These are phyloP conservation scores for Mimosa pudica DNA, from an alignment of 306 rosid genomes.

Conservation along the genomic window DNA sequence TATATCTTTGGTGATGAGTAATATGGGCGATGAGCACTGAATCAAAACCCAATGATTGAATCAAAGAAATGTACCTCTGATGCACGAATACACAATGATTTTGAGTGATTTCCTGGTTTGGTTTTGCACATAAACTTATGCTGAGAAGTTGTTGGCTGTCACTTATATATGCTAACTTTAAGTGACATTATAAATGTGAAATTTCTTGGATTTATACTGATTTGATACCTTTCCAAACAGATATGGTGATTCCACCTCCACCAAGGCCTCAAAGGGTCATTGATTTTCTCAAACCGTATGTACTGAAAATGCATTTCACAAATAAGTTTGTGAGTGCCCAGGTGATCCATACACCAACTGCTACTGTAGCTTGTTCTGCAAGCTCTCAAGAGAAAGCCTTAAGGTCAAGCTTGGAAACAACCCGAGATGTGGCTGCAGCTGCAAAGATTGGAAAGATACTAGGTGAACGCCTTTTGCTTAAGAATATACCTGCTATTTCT, in stretches of 20 bases:
- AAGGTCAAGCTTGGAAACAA: slow-evolving; percentile 61
- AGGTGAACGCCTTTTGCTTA: slow-evolving; percentile 46
- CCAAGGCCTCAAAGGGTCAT: slow-evolving; percentile 60
- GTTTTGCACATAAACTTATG: no score
- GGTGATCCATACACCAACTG: slow-evolving; percentile 81
- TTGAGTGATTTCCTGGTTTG: no score
- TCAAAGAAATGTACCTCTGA: slow-evolving; percentile 61
- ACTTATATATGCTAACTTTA: neutral
- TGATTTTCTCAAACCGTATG: slow-evolving; percentile 77
- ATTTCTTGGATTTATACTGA: neutral
- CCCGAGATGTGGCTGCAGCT: slow-evolving; percentile 85
- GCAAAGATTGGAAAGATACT: slow-evolving; percentile 80
- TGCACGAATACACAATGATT: slow-evolving; percentile 64
- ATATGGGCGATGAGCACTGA: no score
- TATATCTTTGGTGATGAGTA: no score
- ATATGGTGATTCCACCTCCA: slow-evolving; percentile 87
- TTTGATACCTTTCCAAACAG: slow-evolving; percentile 37
- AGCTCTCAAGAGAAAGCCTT: slow-evolving; percentile 81
- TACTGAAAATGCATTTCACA: slow-evolving; percentile 86
- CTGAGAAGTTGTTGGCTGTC: no score
- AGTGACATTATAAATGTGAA: neutral
- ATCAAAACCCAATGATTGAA: slow-evolving; percentile 45
- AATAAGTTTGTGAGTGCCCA: slow-evolving; percentile 78
- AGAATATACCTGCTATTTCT: slow-evolving; percentile 71
- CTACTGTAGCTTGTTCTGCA: slow-evolving; percentile 77